Evolutionary conservation across 2,329 filamentous ascomycete genomes (phyloP).

Genomic region (Trichoderma breve): DNA sequence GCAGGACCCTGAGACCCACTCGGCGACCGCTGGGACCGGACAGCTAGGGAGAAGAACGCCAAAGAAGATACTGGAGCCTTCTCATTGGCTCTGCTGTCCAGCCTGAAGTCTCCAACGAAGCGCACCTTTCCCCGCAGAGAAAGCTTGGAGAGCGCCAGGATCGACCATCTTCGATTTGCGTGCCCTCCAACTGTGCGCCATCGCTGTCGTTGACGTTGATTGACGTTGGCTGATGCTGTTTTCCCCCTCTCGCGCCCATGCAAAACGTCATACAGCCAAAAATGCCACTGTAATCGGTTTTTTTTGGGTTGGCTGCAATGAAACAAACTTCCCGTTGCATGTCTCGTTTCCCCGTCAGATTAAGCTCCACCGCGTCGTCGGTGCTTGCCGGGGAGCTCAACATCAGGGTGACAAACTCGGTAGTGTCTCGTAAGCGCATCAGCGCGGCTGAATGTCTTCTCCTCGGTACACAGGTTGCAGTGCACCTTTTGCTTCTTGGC

Average conservation of each 20-base stretch:
- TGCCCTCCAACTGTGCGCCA: slow-evolving; percentile 1
- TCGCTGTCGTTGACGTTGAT: slow-evolving; percentile 7
- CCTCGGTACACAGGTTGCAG: slow-evolving; percentile 88
- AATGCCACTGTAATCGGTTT: not conserved
- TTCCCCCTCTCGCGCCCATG: slow-evolving; percentile 22
- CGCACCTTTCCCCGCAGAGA: slow-evolving; percentile 5
- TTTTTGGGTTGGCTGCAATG: not conserved
- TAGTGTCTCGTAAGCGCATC: slow-evolving; percentile 94
- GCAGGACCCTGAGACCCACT: slow-evolving; percentile 22
- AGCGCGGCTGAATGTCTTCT: slow-evolving; percentile 94
- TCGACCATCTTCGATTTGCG: slow-evolving; percentile 16
- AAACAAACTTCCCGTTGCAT: not conserved
- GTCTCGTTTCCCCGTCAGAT: not conserved
- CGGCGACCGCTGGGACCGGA: not conserved
- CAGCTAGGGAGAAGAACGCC: not conserved
- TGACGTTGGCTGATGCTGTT: not conserved
- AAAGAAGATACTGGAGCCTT: slow-evolving; percentile 12
- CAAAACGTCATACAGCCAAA: not conserved
- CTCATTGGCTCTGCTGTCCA: slow-evolving; percentile 10
- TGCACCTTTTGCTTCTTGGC: slow-evolving; percentile 90
- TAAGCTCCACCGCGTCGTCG: slow-evolving; percentile 32
- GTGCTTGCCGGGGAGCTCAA: slow-evolving; percentile 72
- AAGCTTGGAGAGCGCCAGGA: slow-evolving; percentile 1
- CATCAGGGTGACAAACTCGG: slow-evolving; percentile 87
- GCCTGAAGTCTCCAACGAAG: slow-evolving; percentile 1